Conservation (phyloP, 2,329 filamentous ascomycete genomes). For the Dactylellina sp. region DNA sequence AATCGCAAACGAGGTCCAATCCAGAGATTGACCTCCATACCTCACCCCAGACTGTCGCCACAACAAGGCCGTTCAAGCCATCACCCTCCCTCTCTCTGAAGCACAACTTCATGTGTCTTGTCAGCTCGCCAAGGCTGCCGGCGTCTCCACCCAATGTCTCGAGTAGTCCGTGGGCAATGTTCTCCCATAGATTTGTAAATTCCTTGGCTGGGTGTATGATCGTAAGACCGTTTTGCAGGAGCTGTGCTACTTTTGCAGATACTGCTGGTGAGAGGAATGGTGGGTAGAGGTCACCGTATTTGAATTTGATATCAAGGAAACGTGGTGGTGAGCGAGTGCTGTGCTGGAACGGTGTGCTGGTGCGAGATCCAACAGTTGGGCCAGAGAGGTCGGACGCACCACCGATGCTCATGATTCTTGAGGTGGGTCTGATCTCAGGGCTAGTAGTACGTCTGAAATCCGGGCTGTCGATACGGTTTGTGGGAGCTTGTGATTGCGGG, state of each 20-base stretch:
- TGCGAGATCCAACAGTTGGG: constrained; percentile 43
- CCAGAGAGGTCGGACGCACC: constrained; percentile 46
- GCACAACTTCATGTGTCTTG: constrained; percentile 56
- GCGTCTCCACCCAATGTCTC: constrained; percentile 45
- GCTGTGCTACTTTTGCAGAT: constrained; percentile 37
- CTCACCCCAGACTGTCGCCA: constrained; percentile 44
- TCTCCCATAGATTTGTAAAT: constrained; percentile 53
- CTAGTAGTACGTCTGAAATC: constrained; percentile 48
- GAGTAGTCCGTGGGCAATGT: constrained; percentile 49
- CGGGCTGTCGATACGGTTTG: constrained; percentile 25
- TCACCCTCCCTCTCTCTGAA: constrained; percentile 44
- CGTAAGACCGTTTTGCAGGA: constrained; percentile 50
- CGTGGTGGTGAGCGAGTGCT: constrained; percentile 27
- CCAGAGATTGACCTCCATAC: constrained; percentile 41
- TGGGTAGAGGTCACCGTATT: constrained; percentile 39
- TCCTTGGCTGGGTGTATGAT: constrained; percentile 42
- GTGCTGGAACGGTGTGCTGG: constrained; percentile 49
- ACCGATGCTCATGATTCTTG: constrained; percentile 50
- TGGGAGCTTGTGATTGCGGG: background rate
- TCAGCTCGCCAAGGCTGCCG: constrained; percentile 37
- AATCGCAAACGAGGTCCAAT: constrained; percentile 55
- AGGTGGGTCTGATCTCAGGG: constrained; percentile 29
- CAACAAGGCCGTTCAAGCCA: constrained; percentile 37
- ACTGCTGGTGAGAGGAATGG: constrained; percentile 37
- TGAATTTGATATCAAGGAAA: constrained; percentile 56